phyloP scores from a whole-genome alignment of 768 basidiomycete genomes.

The Suillus subalutaceus region DNA sequence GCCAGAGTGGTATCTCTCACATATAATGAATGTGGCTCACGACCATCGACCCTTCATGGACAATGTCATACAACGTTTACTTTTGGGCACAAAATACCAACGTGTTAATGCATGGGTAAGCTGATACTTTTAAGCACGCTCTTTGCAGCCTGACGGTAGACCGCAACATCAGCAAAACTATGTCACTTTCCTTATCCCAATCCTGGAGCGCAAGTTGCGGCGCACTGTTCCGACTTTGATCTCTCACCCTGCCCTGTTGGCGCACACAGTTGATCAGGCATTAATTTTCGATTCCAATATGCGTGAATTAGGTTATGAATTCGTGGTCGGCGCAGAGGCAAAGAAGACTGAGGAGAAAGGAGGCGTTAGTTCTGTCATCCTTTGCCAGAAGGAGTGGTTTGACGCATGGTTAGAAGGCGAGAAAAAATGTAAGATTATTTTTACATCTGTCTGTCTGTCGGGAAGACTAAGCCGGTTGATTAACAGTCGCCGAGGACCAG shows the following conservation, averaged over 20 bases:
- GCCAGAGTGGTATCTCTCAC: slow-evolving; percentile 98
- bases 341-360: slow-evolving; percentile 53
- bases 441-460: not conserved
- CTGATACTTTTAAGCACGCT: slow-evolving; percentile 5
- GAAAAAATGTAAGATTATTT: slow-evolving; percentile 68
- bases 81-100: slow-evolving; percentile 63
- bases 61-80: slow-evolving; percentile 66
- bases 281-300: slow-evolving; percentile 84
- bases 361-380: slow-evolving; percentile 80
- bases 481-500: slow-evolving; percentile 81
- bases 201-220: slow-evolving; percentile 75
- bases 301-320: slow-evolving; percentile 70
- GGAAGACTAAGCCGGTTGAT: slow-evolving; percentile 1
- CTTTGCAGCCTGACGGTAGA: slow-evolving; percentile 7
- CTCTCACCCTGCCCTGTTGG: slow-evolving; percentile 79
- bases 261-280: slow-evolving; percentile 95
- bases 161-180: slow-evolving; percentile 71
- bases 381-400: slow-evolving; percentile 89
- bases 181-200: slow-evolving; percentile 71
- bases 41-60: slow-evolving; percentile 87
- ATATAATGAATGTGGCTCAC: slow-evolving; percentile 84
- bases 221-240: slow-evolving; percentile 76
- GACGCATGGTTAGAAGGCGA: slow-evolving; percentile 89
- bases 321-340: slow-evolving; percentile 34
- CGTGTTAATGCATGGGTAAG: slow-evolving; percentile 78